Conservation (phyloP, 352 stramenopile species). For the Pythium guiyangense region DNA sequence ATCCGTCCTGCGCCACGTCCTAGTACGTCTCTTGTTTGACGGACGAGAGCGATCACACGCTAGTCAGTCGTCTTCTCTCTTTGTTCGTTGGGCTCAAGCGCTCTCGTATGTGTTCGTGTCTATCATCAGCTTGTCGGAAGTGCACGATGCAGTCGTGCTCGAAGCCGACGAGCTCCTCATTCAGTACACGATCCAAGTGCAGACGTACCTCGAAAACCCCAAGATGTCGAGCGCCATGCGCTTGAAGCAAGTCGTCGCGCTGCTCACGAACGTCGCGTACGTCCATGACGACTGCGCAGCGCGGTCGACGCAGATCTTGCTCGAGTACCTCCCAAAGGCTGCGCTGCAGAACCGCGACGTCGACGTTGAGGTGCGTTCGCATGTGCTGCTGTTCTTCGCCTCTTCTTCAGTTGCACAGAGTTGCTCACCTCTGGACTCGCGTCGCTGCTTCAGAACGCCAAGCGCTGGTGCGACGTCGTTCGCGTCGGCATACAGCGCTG, state of each 20-base stretch:
- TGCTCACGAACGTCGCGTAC: conserved; percentile 71
- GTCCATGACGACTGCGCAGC: no score
- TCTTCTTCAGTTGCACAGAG: not conserved
- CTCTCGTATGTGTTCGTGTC: not conserved
- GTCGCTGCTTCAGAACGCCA: conserved; percentile 28
- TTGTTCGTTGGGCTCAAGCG: not conserved
- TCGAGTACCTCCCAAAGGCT: no score
- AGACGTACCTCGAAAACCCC: conserved; percentile 54
- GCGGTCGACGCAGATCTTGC: no score
- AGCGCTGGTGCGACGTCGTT: conserved; percentile 46
- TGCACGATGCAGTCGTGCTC: conserved; percentile 53
- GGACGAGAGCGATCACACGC: not conserved
- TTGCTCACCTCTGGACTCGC: not conserved
- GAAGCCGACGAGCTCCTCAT: conserved; percentile 58
- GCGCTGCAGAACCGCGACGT: no score
- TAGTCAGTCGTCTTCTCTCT: not conserved
- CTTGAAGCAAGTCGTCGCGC: conserved; percentile 59
- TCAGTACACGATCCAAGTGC: conserved; percentile 52
- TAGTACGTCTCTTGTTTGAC: conserved; percentile 30
- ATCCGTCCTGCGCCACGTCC: conserved; percentile 74
- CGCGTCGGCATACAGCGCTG: conserved; percentile 47
- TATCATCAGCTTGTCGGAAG: conserved; percentile 37
- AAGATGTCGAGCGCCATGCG: conserved; percentile 61
- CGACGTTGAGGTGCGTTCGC: conserved; percentile 27
- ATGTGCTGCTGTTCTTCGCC: not conserved